Base-by-base conservation (phyloP, 495 filamentous ascomycete species). In the Neurospora sp. region DNA sequence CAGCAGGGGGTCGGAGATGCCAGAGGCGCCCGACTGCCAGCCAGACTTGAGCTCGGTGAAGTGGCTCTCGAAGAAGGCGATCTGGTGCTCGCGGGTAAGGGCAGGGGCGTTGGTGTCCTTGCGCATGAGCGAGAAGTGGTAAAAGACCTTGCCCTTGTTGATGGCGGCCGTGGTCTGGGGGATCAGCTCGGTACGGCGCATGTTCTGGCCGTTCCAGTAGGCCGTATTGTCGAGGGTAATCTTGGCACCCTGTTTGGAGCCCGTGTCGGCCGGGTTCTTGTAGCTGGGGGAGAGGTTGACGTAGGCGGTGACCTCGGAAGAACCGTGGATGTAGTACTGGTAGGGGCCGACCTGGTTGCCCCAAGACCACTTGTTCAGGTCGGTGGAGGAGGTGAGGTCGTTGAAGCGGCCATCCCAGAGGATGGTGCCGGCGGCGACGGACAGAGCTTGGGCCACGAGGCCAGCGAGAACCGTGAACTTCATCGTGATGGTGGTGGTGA, bases 31-130 rank as follows among this genome's bases (percentile, higher is more conserved):
- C 69, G 85, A 85, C 72, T 89, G 82, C 86, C 86, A 87, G 72
- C 91, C 92, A 74, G 88, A 89, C 83, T 93, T 92, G 79, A 93
- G 81, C 83, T 93, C 91, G 72, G 91, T 93, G 81, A 92, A 93
- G 83, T 93, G 90, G 79, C 85, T 88, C 84, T 93, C 87, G 77
- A 93, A 93, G 84, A 93, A 93, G 77, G 86, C 88, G 74, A 93
- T 90, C 81, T 93, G 91, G 79, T 93, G 91, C 83, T 93, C 91
- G 71, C 90, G 86, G 5, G 83, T 84, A 2, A 85, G 83, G 39
- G 84, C 86, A 0, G 91, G 91, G 0, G 89, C 80, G 80, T 92
- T 92, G 40, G 83, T 85, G 70, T 84, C 82, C 12, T 79, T 84
- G 71, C 87, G 86, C 85, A 87, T 88, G 72, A 93, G 83, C 14